phyloP scores from a whole-genome alignment of 768 basidiomycete genomes.

The Trametes gibbosa region DNA sequence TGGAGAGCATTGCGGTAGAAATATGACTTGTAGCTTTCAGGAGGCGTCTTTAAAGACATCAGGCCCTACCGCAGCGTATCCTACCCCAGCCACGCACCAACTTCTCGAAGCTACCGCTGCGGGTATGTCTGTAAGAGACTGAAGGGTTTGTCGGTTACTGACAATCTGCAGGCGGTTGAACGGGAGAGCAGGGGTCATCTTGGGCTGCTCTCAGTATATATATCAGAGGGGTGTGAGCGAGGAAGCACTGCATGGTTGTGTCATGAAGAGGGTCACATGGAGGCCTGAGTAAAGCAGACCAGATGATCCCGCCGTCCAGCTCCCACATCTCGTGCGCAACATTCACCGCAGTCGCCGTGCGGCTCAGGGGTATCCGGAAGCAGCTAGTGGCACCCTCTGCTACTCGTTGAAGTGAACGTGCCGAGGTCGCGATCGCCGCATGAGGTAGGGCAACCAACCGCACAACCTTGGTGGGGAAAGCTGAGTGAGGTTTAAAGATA shows the following conservation, averaged over 20 bases:
- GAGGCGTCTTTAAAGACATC: too few relatives aligned
- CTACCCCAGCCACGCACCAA: too few relatives aligned
- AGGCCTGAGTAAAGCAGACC: slow-evolving; percentile 9
- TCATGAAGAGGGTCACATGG: slow-evolving; percentile 13
- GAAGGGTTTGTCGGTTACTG: too few relatives aligned
- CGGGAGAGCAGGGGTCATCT: neutral
- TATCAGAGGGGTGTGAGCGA: neutral
- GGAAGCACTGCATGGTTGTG: slow-evolving; percentile 9
- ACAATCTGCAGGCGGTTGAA: too few relatives aligned
- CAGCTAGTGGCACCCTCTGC: neutral
- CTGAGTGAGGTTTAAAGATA: too few relatives aligned
- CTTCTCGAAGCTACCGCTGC: too few relatives aligned
- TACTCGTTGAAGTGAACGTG: neutral
- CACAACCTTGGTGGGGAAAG: too few relatives aligned
- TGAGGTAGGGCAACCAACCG: too few relatives aligned
- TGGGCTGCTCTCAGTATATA: neutral
- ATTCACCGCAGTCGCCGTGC: neutral
- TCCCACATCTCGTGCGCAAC: neutral
- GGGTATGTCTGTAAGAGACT: too few relatives aligned
- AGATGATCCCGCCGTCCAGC: slow-evolving; percentile 9
- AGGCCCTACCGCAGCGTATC: too few relatives aligned
- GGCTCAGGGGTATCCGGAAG: neutral
- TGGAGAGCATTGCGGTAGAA: slow-evolving; percentile 4
- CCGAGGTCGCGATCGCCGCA: neutral
- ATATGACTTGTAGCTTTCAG: too few relatives aligned